phyloP scores from a whole-genome alignment of 2,329 filamentous ascomycete genomes.

The Paraphoma sp. region DNA sequence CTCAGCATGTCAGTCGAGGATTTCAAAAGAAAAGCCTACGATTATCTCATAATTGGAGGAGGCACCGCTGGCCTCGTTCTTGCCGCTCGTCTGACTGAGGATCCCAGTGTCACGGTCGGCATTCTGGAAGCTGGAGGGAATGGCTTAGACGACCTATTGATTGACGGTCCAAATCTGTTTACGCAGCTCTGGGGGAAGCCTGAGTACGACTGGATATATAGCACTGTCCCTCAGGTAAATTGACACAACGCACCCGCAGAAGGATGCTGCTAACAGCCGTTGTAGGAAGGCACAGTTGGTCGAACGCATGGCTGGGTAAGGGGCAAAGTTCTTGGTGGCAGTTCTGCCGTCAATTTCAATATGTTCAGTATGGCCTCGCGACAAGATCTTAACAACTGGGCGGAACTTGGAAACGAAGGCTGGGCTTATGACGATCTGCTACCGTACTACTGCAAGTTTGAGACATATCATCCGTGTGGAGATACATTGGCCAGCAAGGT shows the following conservation, averaged over 20 bases:
- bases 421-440: constrained; percentile 46
- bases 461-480: constrained; percentile 39
- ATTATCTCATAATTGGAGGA: constrained; percentile 34
- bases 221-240: constrained; percentile 39
- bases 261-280: constrained; percentile 3
- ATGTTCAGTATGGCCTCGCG: constrained; percentile 38
- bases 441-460: constrained; percentile 46
- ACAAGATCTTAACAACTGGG: constrained; percentile 49
- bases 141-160: constrained; percentile 31
- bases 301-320: constrained; percentile 33
- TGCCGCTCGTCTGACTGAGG: constrained; percentile 36
- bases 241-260: neutral
- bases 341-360: constrained; percentile 44
- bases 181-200: constrained; percentile 32
- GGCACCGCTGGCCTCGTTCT: constrained; percentile 40
- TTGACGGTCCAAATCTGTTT: constrained; percentile 39
- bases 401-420: constrained; percentile 45
- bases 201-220: constrained; percentile 40
- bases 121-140: constrained; percentile 40
- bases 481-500: constrained; percentile 25
- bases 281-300: constrained; percentile 29
- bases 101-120: constrained; percentile 31
- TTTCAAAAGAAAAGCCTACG: constrained; percentile 30
- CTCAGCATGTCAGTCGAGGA: constrained; percentile 29
- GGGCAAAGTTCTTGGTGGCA: constrained; percentile 47